These are phyloP conservation scores for Talaromyces sp. DNA, from an alignment of 2,329 filamentous ascomycete genomes.

Conservation along the genomic window DNA sequence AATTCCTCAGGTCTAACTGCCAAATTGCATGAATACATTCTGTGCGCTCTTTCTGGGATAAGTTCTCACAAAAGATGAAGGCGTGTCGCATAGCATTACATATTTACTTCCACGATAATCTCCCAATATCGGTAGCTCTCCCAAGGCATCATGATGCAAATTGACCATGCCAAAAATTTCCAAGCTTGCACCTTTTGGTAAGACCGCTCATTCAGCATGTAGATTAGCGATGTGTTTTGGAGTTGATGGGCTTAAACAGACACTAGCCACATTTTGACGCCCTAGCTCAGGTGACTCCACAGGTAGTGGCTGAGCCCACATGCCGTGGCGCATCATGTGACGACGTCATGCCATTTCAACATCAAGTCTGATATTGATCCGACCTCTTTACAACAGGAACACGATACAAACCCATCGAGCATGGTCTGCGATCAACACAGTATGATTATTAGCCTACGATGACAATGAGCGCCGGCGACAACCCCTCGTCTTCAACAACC, in stretches of 20 bases:
- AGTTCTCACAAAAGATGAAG: background rate
- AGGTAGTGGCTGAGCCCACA: background rate
- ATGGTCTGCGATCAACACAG: background rate
- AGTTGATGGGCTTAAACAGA: background rate
- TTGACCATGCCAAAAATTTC: background rate
- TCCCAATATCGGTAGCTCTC: background rate
- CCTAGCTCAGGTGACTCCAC: background rate
- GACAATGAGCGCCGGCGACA: conserved; percentile 31
- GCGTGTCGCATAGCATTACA: background rate
- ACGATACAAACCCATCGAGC: background rate
- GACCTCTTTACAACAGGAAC: background rate
- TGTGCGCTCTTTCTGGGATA: background rate
- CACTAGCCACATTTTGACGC: background rate
- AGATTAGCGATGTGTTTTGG: background rate
- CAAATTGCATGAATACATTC: too few relatives aligned
- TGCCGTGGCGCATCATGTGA: conserved; percentile 4
- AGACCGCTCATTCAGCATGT: background rate
- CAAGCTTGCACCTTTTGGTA: too few relatives aligned
- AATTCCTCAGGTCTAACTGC: background rate
- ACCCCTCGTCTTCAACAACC: conserved; percentile 20
- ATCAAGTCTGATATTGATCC: background rate
- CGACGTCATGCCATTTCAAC: conserved; percentile 5
- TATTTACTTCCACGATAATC: background rate
- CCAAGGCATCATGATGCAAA: background rate
- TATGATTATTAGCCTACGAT: conserved; percentile 9